These are phyloP conservation scores for Eruca vesicaria DNA, from an alignment of 441 rosid genomes.

Conservation along the genomic window DNA sequence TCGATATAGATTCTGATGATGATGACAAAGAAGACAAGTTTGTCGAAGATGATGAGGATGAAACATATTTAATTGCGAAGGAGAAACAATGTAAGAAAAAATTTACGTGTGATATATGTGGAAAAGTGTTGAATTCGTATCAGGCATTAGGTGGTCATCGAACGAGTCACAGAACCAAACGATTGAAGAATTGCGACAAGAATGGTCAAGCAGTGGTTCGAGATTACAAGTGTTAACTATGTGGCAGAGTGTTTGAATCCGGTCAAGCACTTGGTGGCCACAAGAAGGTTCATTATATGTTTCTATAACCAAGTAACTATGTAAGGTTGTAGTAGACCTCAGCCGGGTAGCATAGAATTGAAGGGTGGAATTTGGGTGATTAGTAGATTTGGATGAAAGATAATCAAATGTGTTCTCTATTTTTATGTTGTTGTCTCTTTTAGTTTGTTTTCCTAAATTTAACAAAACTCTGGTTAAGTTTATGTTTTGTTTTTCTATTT, in stretches of 20 bases:
- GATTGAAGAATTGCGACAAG: constrained; percentile 7
- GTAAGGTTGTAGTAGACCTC: background rate
- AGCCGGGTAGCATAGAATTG: background rate
- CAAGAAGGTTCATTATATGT: constrained; percentile 23
- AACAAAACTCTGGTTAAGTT: background rate
- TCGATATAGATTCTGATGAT: constrained; percentile 2
- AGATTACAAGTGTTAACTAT: constrained; percentile 8
- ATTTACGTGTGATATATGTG: constrained; percentile 23
- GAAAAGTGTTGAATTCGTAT: constrained; percentile 20
- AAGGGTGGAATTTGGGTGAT: background rate
- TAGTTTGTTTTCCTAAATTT: background rate
- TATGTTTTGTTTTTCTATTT: background rate
- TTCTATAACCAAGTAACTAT: constrained; percentile 3
- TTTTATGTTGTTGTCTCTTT: background rate
- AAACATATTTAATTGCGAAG: background rate
- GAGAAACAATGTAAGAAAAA: background rate
- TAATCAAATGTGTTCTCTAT: background rate
- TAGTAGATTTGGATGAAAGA: background rate
- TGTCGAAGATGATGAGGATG: background rate
- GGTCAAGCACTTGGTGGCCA: constrained; percentile 40
- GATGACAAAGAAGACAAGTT: background rate
- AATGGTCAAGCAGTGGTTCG: background rate
- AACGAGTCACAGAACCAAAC: constrained; percentile 26
- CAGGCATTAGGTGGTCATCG: constrained; percentile 36
- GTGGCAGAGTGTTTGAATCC: constrained; percentile 21